Evolutionary conservation across 2,329 filamentous ascomycete genomes (phyloP).

Genomic region (Zalaria obscura): DNA sequence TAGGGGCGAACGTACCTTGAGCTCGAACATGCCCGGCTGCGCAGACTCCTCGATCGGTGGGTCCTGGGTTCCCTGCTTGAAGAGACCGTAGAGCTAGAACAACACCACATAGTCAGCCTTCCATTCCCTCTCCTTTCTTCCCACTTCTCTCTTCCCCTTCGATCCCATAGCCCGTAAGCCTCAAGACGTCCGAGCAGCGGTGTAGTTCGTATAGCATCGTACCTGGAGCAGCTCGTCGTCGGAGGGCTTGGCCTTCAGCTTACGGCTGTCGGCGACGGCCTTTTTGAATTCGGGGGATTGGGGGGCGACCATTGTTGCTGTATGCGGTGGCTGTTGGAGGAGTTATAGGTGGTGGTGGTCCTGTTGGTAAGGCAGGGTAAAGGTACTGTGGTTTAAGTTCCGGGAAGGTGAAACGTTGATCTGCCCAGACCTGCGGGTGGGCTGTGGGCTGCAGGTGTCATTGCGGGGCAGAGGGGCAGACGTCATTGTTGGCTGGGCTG

Average conservation of each 20-base stretch:
- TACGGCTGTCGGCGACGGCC: slow-evolving; percentile 50
- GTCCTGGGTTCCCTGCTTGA: slow-evolving; percentile 29
- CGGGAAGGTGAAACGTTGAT: too few species aligned
- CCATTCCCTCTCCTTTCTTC: too few species aligned
- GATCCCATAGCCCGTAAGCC: too few species aligned
- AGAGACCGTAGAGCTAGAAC: slow-evolving; percentile 39
- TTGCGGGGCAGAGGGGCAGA: too few species aligned
- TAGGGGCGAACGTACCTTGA: slow-evolving; percentile 50
- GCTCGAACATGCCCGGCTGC: slow-evolving; percentile 53
- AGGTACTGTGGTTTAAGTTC: not conserved
- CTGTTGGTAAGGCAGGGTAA: not conserved
- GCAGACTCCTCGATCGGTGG: slow-evolving; percentile 22
- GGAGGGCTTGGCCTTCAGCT: slow-evolving; percentile 50
- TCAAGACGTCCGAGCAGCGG: too few species aligned
- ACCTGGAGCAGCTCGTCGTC: slow-evolving; percentile 51
- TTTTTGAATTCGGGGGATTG: slow-evolving; percentile 65
- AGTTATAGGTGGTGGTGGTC: not conserved
- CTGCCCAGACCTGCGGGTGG: too few species aligned
- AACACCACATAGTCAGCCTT: slow-evolving; percentile 30
- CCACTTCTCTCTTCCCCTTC: too few species aligned
- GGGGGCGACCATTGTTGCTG: slow-evolving; percentile 7
- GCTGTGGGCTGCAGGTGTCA: too few species aligned
- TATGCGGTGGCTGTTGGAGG: too few species aligned
- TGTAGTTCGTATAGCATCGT: slow-evolving; percentile 3
- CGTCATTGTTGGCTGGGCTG: too few species aligned